Base-by-base conservation (phyloP, 2,329 filamentous ascomycete species). In the Ophiostoma sp. region DNA sequence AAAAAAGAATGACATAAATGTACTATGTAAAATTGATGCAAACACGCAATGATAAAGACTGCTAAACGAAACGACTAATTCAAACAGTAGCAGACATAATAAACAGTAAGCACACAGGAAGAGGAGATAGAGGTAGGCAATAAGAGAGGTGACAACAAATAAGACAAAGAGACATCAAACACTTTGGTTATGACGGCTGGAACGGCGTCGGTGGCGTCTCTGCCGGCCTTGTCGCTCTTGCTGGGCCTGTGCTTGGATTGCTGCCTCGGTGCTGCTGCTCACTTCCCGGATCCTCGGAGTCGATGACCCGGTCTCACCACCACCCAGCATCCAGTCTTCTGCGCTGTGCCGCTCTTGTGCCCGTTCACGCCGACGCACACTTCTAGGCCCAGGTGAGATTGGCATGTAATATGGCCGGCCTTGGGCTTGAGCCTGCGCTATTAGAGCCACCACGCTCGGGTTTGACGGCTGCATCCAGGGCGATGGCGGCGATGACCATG, bases 231-330 rank as follows among this genome's bases (percentile, higher is more conserved):
- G 10, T 2, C 11, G 64, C 64, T 36, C 64, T 36, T 4, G 64
- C 36, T 41, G 36, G 3, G 10, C 17, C n/a, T 36, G 64, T 44
- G 64, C n/a, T 11, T 44, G 36, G 35, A 36, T 20, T 4, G 8
- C 64, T 27, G 35, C 35, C 4, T 66, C 64, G 17, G 35, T 41
- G 64, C 36, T 23, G 64, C 36, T 44, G 64, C 64, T 66, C 2
- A 66, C 36, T 44, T 66, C 64, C 36, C 64, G 64, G 20, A 66
- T n/a, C 5, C 64, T 57, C 17, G 52, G 35, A n/a, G 15, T n/a
- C 7, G 31, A 23, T 33, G 20, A 10, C 4, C 1, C 15, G 17
- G 41, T 20, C 31, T 3, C 33, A 4, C 20, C 33, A 4, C 20
- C 33, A n/a, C 60, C 33, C 31, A 36, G 33, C 60, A n/a, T 36